These are phyloP conservation scores for Petunia axillaris DNA, from an alignment of 257 asterid species.

Conservation along the genomic window DNA sequence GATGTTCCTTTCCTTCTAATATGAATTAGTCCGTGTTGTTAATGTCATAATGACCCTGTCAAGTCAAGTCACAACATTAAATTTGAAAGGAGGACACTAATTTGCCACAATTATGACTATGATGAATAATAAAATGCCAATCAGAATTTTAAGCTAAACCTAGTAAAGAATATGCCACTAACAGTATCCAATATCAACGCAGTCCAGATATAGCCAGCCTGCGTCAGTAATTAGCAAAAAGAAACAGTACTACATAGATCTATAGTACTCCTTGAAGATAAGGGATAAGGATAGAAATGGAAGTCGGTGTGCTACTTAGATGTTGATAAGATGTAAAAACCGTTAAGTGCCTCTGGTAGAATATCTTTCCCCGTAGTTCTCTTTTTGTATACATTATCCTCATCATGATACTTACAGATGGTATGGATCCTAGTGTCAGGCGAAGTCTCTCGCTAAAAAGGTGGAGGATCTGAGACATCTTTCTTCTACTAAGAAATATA, in stretches of 20 bases:
- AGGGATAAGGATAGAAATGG: neutral
- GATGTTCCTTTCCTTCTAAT: neutral
- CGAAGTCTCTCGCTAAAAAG: constrained; percentile 54
- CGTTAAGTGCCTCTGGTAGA: neutral
- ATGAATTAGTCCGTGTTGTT: neutral
- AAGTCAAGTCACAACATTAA: constrained; percentile 6
- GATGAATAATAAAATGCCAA: neutral
- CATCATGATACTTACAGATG: neutral
- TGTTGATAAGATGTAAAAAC: neutral
- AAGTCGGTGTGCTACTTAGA: neutral
- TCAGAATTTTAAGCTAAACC: neutral
- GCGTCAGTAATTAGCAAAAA: constrained; percentile 10
- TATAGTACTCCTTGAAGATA: neutral
- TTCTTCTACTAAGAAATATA: constrained; percentile 34
- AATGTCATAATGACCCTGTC: neutral
- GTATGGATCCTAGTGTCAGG: constrained; percentile 51
- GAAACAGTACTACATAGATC: neutral
- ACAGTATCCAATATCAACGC: neutral
- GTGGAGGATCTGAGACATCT: constrained; percentile 55
- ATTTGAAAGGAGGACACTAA: neutral
- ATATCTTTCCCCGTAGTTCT: neutral
- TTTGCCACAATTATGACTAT: neutral
- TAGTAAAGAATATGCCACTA: neutral
- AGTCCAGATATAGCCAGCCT: neutral
- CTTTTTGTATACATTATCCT: neutral